Percentiles rank a stretch among this genome's conserved stretches.
Conservation (phyloP, 345 rosid species). For the Arabidopsis suecica region DNA sequence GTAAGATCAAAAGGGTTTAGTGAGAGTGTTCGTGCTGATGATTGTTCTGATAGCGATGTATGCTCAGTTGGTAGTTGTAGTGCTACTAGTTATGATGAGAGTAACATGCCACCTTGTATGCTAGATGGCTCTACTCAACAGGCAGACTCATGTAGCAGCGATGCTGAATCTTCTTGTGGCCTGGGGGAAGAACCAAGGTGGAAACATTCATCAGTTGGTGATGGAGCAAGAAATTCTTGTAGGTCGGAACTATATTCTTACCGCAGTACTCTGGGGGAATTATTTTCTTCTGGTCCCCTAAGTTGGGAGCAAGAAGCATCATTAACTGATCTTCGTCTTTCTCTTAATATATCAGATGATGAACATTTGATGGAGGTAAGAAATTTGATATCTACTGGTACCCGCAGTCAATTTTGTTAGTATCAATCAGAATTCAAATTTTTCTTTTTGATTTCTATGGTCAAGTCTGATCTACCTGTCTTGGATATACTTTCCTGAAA, state of each 20-base stretch:
- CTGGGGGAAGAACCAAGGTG: conserved; percentile 38
- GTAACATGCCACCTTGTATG: conserved; percentile 41
- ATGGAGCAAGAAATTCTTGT: conserved; percentile 59
- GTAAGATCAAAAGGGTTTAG: conserved; percentile 46
- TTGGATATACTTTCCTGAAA: conserved; percentile 41
- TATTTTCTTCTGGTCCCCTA: conserved; percentile 79
- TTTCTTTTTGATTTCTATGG: conserved; percentile 34
- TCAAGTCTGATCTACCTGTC: conserved; percentile 39
- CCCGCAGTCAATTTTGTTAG: conserved; percentile 53
- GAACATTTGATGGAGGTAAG: conserved; percentile 83
- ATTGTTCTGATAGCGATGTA: conserved; percentile 49
- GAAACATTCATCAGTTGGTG: conserved; percentile 42
- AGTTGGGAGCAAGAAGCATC: conserved; percentile 91
- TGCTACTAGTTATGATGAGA: conserved; percentile 43
- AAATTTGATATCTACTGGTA: conserved; percentile 68
- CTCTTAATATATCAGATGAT: conserved; percentile 82
- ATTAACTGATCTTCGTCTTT: conserved; percentile 78
- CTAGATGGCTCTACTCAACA: conserved; percentile 44
- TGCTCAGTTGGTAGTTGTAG: conserved; percentile 88
- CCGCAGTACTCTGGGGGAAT: conserved; percentile 61
- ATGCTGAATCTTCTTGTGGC: conserved; percentile 55
- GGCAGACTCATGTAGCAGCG: conserved; percentile 52
- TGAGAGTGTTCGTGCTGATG: conserved; percentile 42
- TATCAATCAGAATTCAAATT: conserved; percentile 38
- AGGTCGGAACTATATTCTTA: conserved; percentile 72